These are phyloP conservation scores for Lachnellula cervina DNA, from an alignment of 2,329 filamentous ascomycete genomes.

Conservation along the genomic window DNA sequence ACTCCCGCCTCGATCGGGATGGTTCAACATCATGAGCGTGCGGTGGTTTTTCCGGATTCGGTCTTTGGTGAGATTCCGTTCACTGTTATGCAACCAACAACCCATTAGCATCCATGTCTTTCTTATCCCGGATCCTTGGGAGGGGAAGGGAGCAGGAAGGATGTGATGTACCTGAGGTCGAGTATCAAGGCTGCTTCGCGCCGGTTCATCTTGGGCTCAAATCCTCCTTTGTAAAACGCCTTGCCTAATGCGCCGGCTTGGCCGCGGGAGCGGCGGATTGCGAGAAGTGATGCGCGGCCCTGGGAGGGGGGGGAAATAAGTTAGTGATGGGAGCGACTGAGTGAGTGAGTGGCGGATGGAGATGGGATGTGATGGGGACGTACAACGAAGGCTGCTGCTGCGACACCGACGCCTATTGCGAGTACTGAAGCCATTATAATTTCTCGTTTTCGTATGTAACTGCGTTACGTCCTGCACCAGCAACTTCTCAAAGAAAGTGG, in stretches of 20 bases:
- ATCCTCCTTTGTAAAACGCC: conserved; percentile 97
- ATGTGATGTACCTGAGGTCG: conserved; percentile 68
- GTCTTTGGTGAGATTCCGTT: conserved; percentile 82
- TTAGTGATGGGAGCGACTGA: neutral
- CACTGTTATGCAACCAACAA: conserved; percentile 46
- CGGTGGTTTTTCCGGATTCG: conserved; percentile 94
- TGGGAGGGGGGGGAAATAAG: conserved; percentile 34
- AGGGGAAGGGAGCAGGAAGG: neutral
- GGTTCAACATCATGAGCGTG: conserved; percentile 93
- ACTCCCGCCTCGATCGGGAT: conserved; percentile 93
- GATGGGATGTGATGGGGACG: conserved; percentile 17
- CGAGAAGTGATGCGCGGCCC: conserved; percentile 90
- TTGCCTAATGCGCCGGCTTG: conserved; percentile 74
- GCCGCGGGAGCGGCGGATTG: conserved; percentile 75
- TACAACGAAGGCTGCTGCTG: conserved; percentile 63
- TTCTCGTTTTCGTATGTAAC: too few relatives aligned
- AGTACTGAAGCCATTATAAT: conserved; percentile 53
- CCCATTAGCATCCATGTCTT: too few relatives aligned
- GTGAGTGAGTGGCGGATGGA: neutral
- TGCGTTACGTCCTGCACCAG: too few relatives aligned
- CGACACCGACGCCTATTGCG: conserved; percentile 55
- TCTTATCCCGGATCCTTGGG: neutral
- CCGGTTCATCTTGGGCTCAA: conserved; percentile 90
- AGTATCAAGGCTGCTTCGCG: conserved; percentile 88
- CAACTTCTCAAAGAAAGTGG: neutral